Evolutionary conservation across 345 rosid species (phyloP), one percentile per base, ranked within the genome.

Genomic region (Moricandia arvensis): DNA sequence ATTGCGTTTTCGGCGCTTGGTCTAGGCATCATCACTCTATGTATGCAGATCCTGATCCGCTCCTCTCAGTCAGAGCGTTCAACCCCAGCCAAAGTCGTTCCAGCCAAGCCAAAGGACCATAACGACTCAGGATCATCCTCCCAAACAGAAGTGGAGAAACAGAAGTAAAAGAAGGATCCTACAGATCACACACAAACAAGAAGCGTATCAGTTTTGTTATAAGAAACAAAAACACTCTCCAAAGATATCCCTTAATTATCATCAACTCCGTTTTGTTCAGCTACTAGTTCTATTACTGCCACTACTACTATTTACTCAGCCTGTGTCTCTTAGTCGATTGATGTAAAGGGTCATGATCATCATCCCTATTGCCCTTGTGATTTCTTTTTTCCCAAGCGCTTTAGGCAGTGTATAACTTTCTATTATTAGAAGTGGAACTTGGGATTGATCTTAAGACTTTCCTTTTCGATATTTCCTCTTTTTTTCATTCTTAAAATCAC

Each of bases 61-160:
- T 92, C 87, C 60, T 86, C 99, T 4, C 91, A 92, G 83, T 83
- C 99, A 1, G 98, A 88, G 76, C 93, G 87, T 10, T 95, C 99
- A 7, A 87, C 96, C n/a, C 93, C 90, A 0, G 85, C 93, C 31
- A 87, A 85, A 82, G 85, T 88, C 12, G 85, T 84, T 16, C 96
- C 92, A 24, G 80, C 87, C 13, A 89, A 87, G 76, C 80, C 85
- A 71, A 89, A 80, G 63, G 79, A 67, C 11, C 54, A 60, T 29
- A 76, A 51, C 54, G 24, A 64, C 17, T 71, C 83, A 4, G 77
- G 73, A 51, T 66, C 81, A 72, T 66, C 77, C 2, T 78, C 81
- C 57, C 75, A 80, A 70, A 67, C 63, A 13, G 75, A 59, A 80
- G 37, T 4, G 41, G 80, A 72, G 76, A 85, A 91, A 58, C 77